Conservation (phyloP, 495 filamentous ascomycete species). For the Penicillium steckii region DNA sequence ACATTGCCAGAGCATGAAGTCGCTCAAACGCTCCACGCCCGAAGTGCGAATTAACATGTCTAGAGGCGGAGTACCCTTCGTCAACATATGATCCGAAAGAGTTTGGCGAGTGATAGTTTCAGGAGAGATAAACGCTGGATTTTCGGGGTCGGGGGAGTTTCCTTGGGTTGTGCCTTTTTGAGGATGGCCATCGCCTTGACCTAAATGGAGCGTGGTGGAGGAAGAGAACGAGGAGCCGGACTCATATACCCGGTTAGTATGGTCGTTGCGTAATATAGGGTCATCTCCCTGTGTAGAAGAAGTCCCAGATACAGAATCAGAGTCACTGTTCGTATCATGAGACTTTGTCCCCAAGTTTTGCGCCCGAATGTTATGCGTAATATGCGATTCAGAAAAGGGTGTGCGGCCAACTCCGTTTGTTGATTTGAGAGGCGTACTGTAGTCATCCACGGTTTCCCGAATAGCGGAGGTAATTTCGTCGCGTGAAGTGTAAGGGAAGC, state of each 20-base stretch:
- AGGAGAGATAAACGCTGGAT: conserved; percentile 54
- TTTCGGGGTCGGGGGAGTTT: conserved; percentile 20
- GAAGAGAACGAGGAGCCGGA: conserved; percentile 56
- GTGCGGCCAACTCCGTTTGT: conserved; percentile 46
- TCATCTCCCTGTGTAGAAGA: conserved; percentile 37
- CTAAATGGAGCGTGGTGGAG: conserved; percentile 50
- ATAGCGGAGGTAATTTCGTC: conserved; percentile 96
- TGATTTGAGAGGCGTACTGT: conserved; percentile 59
- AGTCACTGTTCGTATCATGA: conserved; percentile 37
- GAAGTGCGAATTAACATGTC: conserved; percentile 89
- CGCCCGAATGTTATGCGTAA: conserved; percentile 75
- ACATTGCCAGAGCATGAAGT: conserved; percentile 99
- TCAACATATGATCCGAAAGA: conserved; percentile 78
- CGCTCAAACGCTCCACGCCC: conserved; percentile 85
- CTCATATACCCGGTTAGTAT: conserved; percentile 45
- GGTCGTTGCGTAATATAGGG: conserved; percentile 26
- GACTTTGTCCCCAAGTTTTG: conserved; percentile 46
- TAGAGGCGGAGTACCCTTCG: conserved; percentile 77
- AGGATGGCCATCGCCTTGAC: conserved; percentile 31
- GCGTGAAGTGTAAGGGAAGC: conserved; percentile 94
- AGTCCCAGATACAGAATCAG: conserved; percentile 34
- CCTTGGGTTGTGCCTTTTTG: conserved; percentile 24
- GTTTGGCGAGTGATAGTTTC: conserved; percentile 84
- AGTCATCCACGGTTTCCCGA: conserved; percentile 78
- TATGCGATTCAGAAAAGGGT: conserved; percentile 82